phyloP scores from a whole-genome alignment of 148 eudicot genomes.

The Rhododendron vialii region DNA sequence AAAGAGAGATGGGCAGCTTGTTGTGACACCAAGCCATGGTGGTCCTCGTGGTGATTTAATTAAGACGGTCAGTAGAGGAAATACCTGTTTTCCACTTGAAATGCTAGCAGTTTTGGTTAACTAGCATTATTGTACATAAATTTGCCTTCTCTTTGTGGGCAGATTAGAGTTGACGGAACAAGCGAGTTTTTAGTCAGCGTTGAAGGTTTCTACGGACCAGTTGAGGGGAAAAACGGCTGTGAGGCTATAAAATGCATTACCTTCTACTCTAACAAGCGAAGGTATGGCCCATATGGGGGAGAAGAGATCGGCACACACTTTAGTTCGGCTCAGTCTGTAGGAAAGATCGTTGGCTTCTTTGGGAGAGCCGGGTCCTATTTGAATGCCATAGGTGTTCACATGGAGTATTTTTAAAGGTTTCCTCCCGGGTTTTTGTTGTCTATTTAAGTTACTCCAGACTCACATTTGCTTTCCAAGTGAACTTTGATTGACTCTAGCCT shows the following conservation, averaged over 20 bases:
- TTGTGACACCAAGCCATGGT: neutral
- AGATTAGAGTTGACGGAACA: neutral
- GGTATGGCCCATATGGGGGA: conserved; percentile 13
- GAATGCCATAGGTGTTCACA: conserved; percentile 15
- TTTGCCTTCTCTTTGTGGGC: neutral
- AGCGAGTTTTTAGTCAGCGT: neutral
- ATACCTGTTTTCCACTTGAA: neutral
- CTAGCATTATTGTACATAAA: neutral
- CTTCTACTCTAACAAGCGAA: conserved; percentile 13
- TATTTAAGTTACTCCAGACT: no score
- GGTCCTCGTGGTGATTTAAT: neutral
- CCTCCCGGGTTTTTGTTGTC: neutral
- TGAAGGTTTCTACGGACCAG: conserved; percentile 8
- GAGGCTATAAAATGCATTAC: conserved; percentile 6
- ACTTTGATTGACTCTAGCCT: neutral
- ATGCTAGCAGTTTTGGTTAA: neutral
- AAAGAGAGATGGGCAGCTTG: neutral
- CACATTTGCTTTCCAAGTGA: neutral
- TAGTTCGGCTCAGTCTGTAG: neutral
- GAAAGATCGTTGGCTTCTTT: conserved; percentile 13
- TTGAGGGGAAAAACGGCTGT: neutral
- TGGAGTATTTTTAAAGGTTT: conserved; percentile 13
- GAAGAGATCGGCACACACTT: neutral
- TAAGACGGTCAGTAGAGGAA: neutral
- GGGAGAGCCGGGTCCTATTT: conserved; percentile 5